Percentiles rank a stretch among this genome's conserved stretches.
phyloP scores from a whole-genome alignment of 2,329 filamentous ascomycete genomes.

The Phyllosticta capitalensis region DNA sequence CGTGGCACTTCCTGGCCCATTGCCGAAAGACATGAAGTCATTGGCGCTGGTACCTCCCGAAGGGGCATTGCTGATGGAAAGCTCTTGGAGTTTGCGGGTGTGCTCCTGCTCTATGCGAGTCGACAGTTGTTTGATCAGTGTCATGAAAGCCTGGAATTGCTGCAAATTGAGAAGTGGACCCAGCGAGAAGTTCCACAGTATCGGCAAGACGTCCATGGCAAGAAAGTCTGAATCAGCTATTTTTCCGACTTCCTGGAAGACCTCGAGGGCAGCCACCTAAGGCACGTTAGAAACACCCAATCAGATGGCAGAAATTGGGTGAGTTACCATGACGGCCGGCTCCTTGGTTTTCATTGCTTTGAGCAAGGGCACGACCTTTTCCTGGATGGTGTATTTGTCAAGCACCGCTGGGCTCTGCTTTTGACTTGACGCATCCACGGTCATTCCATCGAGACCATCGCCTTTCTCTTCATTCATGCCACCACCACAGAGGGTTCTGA shows the following conservation, averaged over 20 bases:
- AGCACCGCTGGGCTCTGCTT: constrained; percentile 64
- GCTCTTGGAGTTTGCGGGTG: constrained; percentile 74
- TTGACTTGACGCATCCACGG: constrained; percentile 47
- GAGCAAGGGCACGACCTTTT: constrained; percentile 86
- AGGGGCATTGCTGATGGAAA: constrained; percentile 53
- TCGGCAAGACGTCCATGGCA: constrained; percentile 79
- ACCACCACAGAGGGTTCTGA: constrained; percentile 82
- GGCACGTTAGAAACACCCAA: background rate
- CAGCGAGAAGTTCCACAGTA: constrained; percentile 85
- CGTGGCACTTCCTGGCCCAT: constrained; percentile 28
- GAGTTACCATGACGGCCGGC: constrained; percentile 72
- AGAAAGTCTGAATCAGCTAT: constrained; percentile 83
- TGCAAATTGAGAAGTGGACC: constrained; percentile 79
- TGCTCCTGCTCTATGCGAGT: constrained; percentile 80
- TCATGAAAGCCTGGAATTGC: constrained; percentile 83
- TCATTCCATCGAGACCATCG: constrained; percentile 69
- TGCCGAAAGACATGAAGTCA: constrained; percentile 63
- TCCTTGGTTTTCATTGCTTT: constrained; percentile 96
- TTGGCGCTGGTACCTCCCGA: constrained; percentile 44
- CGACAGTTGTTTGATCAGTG: constrained; percentile 72
- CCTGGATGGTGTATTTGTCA: constrained; percentile 97
- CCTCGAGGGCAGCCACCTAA: constrained; percentile 69
- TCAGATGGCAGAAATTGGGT: background rate
- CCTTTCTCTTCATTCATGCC: constrained; percentile 37
- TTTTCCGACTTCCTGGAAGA: constrained; percentile 73